A percentile compares a stretch with the other conserved stretches of the same genome.
phyloP scores from a whole-genome alignment of 768 basidiomycete genomes.

The Leucocoprinus birnbaumii region DNA sequence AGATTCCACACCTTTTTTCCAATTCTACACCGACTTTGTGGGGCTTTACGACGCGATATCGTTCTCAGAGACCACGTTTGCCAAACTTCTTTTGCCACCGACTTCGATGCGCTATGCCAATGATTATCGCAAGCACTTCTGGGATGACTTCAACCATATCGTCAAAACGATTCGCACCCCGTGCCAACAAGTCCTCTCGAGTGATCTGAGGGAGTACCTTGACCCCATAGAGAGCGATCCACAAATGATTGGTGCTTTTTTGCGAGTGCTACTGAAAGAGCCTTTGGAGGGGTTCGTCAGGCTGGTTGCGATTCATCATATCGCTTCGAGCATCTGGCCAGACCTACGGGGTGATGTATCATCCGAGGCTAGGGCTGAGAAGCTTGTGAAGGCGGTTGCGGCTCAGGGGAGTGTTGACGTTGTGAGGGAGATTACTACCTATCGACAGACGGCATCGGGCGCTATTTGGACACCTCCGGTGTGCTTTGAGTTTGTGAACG shows the following conservation, averaged over 20 bases:
- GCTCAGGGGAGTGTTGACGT: constrained; percentile 43
- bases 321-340: constrained; percentile 73
- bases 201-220: constrained; percentile 57
- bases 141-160: constrained; percentile 74
- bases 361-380: constrained; percentile 35
- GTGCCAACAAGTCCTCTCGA: constrained; percentile 48
- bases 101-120: constrained; percentile 70
- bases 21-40: constrained; percentile 90
- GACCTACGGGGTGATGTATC: constrained; percentile 39
- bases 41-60: constrained; percentile 90
- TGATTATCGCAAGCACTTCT: constrained; percentile 84
- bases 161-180: constrained; percentile 56
- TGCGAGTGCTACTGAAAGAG: constrained; percentile 49
- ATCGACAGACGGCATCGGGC: constrained; percentile 44
- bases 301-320: constrained; percentile 73
- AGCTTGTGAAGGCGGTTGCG: constrained; percentile 50
- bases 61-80: constrained; percentile 78
- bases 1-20: constrained; percentile 77
- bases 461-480: constrained; percentile 40
- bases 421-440: constrained; percentile 53
- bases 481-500: constrained; percentile 40
- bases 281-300: constrained; percentile 55
- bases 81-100: constrained; percentile 71
- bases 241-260: constrained; percentile 61
- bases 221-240: constrained; percentile 68